Conservation (phyloP, 208 protist species). For the Trypanosoma cruzi region DNA sequence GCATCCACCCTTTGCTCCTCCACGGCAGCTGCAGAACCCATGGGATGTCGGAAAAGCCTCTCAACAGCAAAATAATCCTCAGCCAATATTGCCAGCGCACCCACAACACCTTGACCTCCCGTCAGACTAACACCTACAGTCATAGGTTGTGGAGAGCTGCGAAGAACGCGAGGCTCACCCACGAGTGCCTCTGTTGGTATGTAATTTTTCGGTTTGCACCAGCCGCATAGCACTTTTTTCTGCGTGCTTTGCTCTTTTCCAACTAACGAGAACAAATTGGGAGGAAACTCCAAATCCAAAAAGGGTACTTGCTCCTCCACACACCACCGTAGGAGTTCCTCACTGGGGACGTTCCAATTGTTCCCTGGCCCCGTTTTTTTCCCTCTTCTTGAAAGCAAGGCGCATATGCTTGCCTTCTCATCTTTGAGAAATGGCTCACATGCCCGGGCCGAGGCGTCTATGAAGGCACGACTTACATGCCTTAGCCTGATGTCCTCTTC, state of each 20-base stretch:
- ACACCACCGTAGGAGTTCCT: background rate
- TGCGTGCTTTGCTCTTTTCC: background rate
- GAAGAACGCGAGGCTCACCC: background rate
- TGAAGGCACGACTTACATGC: conserved; percentile 5
- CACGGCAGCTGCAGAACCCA: background rate
- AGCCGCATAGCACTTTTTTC: background rate
- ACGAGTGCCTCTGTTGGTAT: background rate
- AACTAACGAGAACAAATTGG: background rate
- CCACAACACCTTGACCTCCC: conserved; percentile 4
- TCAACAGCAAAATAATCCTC: background rate
- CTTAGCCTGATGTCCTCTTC: conserved; percentile 6
- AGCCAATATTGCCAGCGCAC: conserved; percentile 7
- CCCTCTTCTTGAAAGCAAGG: background rate
- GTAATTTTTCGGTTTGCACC: conserved; percentile 8
- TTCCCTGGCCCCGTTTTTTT: background rate
- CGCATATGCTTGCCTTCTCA: background rate
- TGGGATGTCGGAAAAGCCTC: conserved; percentile 6
- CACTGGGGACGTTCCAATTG: background rate
- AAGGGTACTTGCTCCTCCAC: background rate
- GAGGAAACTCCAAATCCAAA: conserved; percentile 11
- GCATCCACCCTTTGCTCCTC: conserved; percentile 1
- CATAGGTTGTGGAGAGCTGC: background rate
- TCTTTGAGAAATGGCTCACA: conserved; percentile 14
- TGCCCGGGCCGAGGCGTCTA: conserved; percentile 1
- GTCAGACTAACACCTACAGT: conserved; percentile 3